Percentiles rank a stretch among this genome's conserved stretches.
These are phyloP conservation scores for Paulinella micropora DNA, from an alignment of 78 protist species.

Conservation along the genomic window DNA sequence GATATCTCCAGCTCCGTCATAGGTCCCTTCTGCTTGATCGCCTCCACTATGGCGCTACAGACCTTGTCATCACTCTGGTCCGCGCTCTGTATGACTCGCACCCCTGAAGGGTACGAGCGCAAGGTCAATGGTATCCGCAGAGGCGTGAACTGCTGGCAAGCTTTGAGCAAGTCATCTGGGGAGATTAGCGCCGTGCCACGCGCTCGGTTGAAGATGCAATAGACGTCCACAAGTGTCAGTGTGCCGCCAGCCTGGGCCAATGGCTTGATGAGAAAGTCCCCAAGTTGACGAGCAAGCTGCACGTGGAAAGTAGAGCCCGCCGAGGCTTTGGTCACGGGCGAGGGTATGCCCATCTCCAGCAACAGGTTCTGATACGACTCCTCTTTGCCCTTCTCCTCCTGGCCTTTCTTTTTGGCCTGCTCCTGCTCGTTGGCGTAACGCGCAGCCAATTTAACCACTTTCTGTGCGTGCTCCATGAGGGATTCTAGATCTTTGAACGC, in stretches of 20 bases:
- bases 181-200: slow-evolving; percentile 45
- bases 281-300: slow-evolving; percentile 35
- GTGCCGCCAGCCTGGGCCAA: slow-evolving; percentile 24
- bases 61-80: slow-evolving; percentile 3
- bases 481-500: too few species aligned
- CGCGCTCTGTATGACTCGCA: neutral
- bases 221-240: slow-evolving; percentile 37
- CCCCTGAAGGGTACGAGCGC: neutral
- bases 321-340: slow-evolving; percentile 19
- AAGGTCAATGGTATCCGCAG: neutral
- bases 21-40: neutral
- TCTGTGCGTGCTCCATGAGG: too few species aligned
- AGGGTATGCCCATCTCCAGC: slow-evolving; percentile 15
- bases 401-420: too few species aligned
- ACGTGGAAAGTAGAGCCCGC: slow-evolving; percentile 4
- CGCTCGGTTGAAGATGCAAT: slow-evolving; percentile 50
- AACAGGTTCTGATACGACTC: too few species aligned
- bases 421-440: too few species aligned
- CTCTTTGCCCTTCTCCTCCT: too few species aligned
- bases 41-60: neutral
- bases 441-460: too few species aligned
- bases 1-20: neutral
- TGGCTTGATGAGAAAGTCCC: slow-evolving; percentile 19
- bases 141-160: neutral
- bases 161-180: neutral